Conservation (phyloP, 805 yeast species). For the Candida caryicola region DNA sequence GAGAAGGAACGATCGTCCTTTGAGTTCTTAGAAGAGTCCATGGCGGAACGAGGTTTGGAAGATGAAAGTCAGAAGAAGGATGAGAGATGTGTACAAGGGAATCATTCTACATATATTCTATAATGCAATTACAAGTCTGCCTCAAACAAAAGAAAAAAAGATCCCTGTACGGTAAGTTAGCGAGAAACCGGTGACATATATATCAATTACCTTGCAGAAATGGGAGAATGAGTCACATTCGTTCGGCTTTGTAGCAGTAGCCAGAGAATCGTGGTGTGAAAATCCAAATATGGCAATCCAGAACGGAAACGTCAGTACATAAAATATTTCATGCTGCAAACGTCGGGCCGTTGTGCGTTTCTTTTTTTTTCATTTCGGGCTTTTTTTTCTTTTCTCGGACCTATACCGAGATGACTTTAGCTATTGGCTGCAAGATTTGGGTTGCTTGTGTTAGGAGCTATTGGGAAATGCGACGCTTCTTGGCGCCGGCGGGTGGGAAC, state of each 20-base stretch:
- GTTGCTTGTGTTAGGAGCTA: too few relatives aligned
- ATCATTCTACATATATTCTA: neutral
- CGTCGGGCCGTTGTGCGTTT: neutral
- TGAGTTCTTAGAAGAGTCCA: neutral
- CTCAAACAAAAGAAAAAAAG: neutral
- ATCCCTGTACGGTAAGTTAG: neutral
- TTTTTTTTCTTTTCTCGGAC: neutral
- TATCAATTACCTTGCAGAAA: neutral
- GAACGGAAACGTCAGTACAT: neutral
- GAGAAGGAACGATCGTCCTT: slow-evolving; percentile 5
- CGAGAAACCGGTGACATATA: neutral
- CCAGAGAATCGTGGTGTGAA: too few relatives aligned
- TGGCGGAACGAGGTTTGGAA: neutral
- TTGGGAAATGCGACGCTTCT: too few relatives aligned
- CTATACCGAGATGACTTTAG: neutral
- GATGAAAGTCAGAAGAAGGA: neutral
- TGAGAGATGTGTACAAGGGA: neutral
- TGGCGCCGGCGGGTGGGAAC: too few relatives aligned
- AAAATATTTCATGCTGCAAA: neutral
- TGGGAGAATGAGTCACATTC: neutral
- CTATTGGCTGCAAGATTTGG: too few relatives aligned
- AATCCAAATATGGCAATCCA: neutral
- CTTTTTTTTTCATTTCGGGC: neutral
- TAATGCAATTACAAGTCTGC: neutral
- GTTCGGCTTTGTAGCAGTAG: neutral